Percentiles rank a stretch among this genome's conserved stretches.
Evolutionary conservation across 805 yeast species (phyloP).

Genomic region (Myxozyma lipomycoides): DNA sequence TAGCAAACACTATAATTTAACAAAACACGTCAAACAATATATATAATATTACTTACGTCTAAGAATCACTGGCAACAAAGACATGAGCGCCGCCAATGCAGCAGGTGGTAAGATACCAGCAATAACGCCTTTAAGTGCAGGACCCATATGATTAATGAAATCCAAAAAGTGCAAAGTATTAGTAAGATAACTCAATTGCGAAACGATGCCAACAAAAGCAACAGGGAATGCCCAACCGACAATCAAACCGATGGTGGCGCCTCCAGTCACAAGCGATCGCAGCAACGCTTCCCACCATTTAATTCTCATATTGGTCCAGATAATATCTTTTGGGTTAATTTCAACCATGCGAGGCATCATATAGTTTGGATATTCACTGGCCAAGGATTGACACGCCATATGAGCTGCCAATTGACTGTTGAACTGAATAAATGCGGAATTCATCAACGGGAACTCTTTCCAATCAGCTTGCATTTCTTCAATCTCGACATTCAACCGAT

Average conservation of each 20-base stretch:
- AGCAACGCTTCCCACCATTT: conserved; percentile 39
- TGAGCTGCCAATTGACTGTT: conserved; percentile 54
- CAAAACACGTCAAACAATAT: background rate
- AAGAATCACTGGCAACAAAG: conserved; percentile 78
- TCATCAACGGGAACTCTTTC: conserved; percentile 55
- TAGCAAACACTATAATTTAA: conserved; percentile 53
- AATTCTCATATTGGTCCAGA: conserved; percentile 61
- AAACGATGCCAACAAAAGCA: conserved; percentile 68
- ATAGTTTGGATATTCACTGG: conserved; percentile 43
- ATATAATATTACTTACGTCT: conserved; percentile 42
- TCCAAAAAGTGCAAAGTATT: conserved; percentile 65
- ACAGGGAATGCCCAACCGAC: conserved; percentile 78
- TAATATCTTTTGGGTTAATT: conserved; percentile 61
- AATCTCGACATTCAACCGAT: conserved; percentile 65
- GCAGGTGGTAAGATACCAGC: conserved; percentile 86
- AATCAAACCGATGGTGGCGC: conserved; percentile 50
- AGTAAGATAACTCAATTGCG: conserved; percentile 72
- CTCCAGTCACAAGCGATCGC: conserved; percentile 45
- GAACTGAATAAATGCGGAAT: conserved; percentile 72
- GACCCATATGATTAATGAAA: conserved; percentile 62
- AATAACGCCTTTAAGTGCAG: conserved; percentile 67
- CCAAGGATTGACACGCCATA: conserved; percentile 52
- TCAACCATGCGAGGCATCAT: conserved; percentile 43
- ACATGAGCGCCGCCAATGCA: conserved; percentile 75
- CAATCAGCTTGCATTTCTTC: conserved; percentile 57